Percentiles rank a stretch among this genome's conserved stretches.
These are phyloP conservation scores for Auricularia cornea DNA, from an alignment of 768 basidiomycete species.

Conservation along the genomic window DNA sequence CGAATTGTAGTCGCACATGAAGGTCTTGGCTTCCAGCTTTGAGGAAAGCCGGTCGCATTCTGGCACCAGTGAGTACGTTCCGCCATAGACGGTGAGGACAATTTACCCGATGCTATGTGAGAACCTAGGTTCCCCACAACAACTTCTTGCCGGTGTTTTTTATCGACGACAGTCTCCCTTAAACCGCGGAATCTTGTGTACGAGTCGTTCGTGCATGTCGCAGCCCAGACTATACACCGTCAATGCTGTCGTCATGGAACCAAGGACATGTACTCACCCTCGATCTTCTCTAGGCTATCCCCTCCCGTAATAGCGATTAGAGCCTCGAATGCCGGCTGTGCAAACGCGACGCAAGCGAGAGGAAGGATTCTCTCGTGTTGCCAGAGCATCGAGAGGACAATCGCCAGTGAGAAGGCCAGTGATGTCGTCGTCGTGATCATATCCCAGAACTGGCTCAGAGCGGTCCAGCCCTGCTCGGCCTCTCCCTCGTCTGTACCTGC, in stretches of 20 bases:
- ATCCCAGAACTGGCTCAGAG: conserved; percentile 37
- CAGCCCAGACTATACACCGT: conserved; percentile 47
- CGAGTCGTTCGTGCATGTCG: conserved; percentile 54
- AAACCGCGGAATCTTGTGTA: conserved; percentile 59
- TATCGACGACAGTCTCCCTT: conserved; percentile 45
- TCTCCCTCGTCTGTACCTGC: conserved; percentile 33
- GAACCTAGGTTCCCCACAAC: conserved; percentile 56
- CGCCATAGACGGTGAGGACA: background rate
- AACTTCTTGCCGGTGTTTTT: conserved; percentile 62
- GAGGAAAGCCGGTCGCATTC: conserved; percentile 8
- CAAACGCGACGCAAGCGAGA: too few relatives aligned
- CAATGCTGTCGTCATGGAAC: too few relatives aligned
- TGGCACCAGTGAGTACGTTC: too few relatives aligned
- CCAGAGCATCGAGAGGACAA: too few relatives aligned
- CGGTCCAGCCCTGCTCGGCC: conserved; percentile 27
- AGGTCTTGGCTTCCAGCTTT: background rate
- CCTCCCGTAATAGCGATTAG: background rate
- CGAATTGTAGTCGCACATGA: background rate
- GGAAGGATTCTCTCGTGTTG: too few relatives aligned
- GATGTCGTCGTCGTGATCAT: conserved; percentile 39
- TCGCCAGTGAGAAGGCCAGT: conserved; percentile 12
- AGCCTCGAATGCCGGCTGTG: too few relatives aligned
- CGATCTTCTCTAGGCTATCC: background rate
- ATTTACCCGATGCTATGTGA: conserved; percentile 43
- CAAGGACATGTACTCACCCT: background rate